Evolutionary conservation across 108 stramenopile genomes (phyloP).

Genomic region (Nitzschia sp.): DNA sequence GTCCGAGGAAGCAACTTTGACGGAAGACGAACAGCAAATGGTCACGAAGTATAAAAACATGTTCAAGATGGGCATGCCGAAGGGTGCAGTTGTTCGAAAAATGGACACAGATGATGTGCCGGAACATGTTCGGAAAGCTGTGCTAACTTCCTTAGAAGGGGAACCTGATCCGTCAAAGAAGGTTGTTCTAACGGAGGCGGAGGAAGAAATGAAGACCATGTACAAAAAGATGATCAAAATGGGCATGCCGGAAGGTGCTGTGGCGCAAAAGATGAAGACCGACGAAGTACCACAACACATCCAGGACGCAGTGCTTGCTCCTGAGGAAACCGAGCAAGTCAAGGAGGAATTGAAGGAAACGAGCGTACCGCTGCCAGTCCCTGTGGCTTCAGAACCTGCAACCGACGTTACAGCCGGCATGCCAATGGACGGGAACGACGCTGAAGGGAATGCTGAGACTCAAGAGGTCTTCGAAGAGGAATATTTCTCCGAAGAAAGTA

Average conservation of each 20-base stretch:
- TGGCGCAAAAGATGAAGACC: slow-evolving; percentile 28
- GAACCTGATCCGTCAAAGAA: neutral
- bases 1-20: neutral
- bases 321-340: slow-evolving; percentile 13
- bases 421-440: no score
- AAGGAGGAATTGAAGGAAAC: neutral
- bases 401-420: no score
- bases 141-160: slow-evolving; percentile 1
- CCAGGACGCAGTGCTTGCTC: slow-evolving; percentile 25
- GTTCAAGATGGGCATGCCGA: slow-evolving; percentile 47
- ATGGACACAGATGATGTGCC: slow-evolving; percentile 21
- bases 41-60: slow-evolving; percentile 34
- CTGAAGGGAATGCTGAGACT: no score
- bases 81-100: slow-evolving; percentile 29
- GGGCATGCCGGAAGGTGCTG: slow-evolving; percentile 45
- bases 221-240: slow-evolving; percentile 44
- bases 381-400: no score
- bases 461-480: slow-evolving; percentile 21
- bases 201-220: slow-evolving; percentile 31
- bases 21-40: slow-evolving; percentile 25
- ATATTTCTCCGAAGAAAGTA: slow-evolving; percentile 10
- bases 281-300: slow-evolving; percentile 30
- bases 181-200: slow-evolving; percentile 5
- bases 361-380: no score
- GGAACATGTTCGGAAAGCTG: slow-evolving; percentile 21